These are phyloP conservation scores for Barnettozyma siamensis DNA, from an alignment of 805 yeast genomes.

Conservation along the genomic window DNA sequence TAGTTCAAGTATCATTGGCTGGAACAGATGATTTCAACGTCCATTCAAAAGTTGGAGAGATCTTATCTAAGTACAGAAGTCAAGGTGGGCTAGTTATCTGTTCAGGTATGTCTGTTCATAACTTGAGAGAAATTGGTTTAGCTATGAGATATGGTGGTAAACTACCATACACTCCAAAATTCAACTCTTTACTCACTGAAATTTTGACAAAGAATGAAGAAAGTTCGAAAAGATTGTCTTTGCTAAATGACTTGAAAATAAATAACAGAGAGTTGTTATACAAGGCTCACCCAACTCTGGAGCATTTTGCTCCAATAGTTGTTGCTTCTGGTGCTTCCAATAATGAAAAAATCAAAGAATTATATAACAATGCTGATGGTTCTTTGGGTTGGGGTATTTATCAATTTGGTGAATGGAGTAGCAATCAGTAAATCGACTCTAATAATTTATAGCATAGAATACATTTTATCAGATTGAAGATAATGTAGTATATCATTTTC, in stretches of 20 bases:
- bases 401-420: constrained; percentile 33
- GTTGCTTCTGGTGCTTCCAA: constrained; percentile 53
- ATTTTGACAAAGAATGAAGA: constrained; percentile 30
- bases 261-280: constrained; percentile 31
- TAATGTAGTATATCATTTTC: constrained; percentile 6
- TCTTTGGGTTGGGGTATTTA: constrained; percentile 72
- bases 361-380: constrained; percentile 38
- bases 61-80: constrained; percentile 44
- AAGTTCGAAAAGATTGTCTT: constrained; percentile 27
- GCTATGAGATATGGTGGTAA: constrained; percentile 18
- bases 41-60: constrained; percentile 51
- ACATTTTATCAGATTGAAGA: not conserved
- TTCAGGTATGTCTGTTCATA: constrained; percentile 81
- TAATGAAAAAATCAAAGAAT: constrained; percentile 34
- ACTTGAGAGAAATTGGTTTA: constrained; percentile 49
- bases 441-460: not conserved
- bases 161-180: constrained; percentile 46
- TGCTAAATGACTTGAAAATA: constrained; percentile 32
- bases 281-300: constrained; percentile 69
- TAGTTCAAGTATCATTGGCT: constrained; percentile 36
- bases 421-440: not conserved
- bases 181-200: constrained; percentile 41
- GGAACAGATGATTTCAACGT: constrained; percentile 35
- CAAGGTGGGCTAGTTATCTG: constrained; percentile 49
- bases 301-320: constrained; percentile 64